Conservation (phyloP, 2,329 filamentous ascomycete species). For the Calonectria pseudoreteaudii region DNA sequence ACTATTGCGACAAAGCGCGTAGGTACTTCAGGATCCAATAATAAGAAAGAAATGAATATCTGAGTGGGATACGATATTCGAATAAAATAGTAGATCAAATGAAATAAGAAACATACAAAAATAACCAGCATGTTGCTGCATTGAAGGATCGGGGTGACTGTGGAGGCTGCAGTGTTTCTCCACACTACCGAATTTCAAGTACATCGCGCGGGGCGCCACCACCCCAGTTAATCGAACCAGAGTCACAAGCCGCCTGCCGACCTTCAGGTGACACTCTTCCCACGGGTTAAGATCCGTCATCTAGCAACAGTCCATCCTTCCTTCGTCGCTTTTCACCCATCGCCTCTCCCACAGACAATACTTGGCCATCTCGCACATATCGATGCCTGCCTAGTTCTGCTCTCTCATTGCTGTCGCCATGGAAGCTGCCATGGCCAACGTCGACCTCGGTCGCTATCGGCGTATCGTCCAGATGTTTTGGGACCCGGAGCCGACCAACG, state of each 20-base stretch:
- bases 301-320: neutral
- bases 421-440: slow-evolving; percentile 60
- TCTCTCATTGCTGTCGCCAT: slow-evolving; percentile 35
- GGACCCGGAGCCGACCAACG: slow-evolving; percentile 89
- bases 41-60: neutral
- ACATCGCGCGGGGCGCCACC: slow-evolving; percentile 21
- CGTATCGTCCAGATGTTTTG: slow-evolving; percentile 92
- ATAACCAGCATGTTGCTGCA: neutral
- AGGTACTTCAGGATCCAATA: neutral
- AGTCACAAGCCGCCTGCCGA: slow-evolving; percentile 26
- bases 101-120: neutral
- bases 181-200: neutral
- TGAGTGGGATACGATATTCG: neutral
- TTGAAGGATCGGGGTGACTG: neutral
- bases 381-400: slow-evolving; percentile 30
- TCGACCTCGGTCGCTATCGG: slow-evolving; percentile 81
- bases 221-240: slow-evolving; percentile 6
- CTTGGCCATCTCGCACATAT: neutral
- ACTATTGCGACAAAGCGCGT: neutral
- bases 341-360: slow-evolving; percentile 2
- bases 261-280: slow-evolving; percentile 20
- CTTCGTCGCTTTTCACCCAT: neutral
- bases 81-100: neutral
- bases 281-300: slow-evolving; percentile 1
- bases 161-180: neutral